Conservation (phyloP, 768 basidiomycete species). For the Exsudoporus frostii region DNA sequence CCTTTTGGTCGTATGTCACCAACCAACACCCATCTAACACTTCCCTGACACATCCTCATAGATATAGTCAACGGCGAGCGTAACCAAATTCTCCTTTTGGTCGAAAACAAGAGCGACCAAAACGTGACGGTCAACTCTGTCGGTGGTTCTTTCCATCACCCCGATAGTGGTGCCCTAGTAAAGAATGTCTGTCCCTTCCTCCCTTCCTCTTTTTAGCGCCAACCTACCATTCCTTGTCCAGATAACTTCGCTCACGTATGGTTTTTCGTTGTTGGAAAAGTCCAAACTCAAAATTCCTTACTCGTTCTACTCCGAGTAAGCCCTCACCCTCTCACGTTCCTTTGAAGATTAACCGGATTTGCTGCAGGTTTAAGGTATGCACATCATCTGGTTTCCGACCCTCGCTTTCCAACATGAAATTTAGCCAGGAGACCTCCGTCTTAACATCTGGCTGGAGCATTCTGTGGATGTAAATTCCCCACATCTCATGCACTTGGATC, state of each 20-base stretch:
- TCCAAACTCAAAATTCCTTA: conserved; percentile 67
- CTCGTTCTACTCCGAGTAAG: conserved; percentile 79
- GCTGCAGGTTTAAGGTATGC: conserved; percentile 57
- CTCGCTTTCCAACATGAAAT: conserved; percentile 5
- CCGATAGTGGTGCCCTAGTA: conserved; percentile 57
- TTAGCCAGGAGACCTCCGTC: conserved; percentile 72
- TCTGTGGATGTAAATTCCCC: conserved; percentile 48
- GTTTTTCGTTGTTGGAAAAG: conserved; percentile 49
- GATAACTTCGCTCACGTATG: conserved; percentile 58
- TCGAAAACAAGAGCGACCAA: conserved; percentile 74
- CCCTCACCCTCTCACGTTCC: conserved; percentile 4
- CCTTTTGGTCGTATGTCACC: conserved; percentile 67
- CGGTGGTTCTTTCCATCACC: conserved; percentile 65
- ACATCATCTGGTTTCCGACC: neutral
- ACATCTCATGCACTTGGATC: neutral
- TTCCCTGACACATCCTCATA: conserved; percentile 30
- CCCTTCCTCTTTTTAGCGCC: neutral
- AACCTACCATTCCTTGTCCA: conserved; percentile 26
- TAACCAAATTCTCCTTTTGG: conserved; percentile 58
- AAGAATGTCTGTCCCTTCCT: conserved; percentile 59
- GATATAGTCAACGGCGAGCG: conserved; percentile 83
- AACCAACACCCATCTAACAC: neutral
- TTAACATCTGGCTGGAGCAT: conserved; percentile 78
- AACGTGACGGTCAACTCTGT: conserved; percentile 67
- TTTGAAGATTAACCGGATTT: conserved; percentile 4